Evolutionary conservation across 2,329 filamentous ascomycete genomes (phyloP).

Genomic region (Grosmannia penicillata): DNA sequence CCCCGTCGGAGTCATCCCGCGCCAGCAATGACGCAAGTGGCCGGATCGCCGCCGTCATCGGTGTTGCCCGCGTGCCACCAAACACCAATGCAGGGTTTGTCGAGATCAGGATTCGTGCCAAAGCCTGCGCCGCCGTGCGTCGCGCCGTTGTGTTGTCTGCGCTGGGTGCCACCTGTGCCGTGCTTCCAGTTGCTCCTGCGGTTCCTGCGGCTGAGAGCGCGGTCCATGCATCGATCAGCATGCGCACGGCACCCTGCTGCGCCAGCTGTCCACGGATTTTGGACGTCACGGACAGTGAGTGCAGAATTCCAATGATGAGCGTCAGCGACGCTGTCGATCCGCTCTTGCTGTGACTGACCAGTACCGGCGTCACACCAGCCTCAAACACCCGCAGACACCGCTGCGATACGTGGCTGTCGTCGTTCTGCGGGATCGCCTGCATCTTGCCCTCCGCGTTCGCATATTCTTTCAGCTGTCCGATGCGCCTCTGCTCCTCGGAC

Average conservation of each 20-base stretch:
- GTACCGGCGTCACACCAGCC: conserved; percentile 58
- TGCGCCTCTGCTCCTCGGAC: conserved; percentile 83
- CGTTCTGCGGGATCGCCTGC: conserved; percentile 52
- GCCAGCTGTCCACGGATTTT: conserved; percentile 65
- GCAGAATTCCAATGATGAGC: conserved; percentile 62
- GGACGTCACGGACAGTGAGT: conserved; percentile 60
- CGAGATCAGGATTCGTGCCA: conserved; percentile 75
- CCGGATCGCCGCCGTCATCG: conserved; percentile 66
- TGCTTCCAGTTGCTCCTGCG: neutral
- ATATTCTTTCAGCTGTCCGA: conserved; percentile 85
- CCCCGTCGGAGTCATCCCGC: conserved; percentile 35
- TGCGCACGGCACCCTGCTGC: conserved; percentile 84
- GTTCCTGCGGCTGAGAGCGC: conserved; percentile 39
- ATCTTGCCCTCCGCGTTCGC: conserved; percentile 66
- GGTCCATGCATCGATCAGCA: conserved; percentile 59
- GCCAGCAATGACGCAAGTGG: conserved; percentile 63
- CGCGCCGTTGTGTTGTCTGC: conserved; percentile 17
- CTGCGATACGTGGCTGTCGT: conserved; percentile 58
- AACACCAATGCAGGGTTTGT: conserved; percentile 78
- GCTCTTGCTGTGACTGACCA: conserved; percentile 62
- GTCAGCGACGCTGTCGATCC: conserved; percentile 56
- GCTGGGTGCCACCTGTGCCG: neutral
- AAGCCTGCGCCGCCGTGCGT: conserved; percentile 58
- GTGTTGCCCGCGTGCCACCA: conserved; percentile 55
- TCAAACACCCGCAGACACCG: conserved; percentile 71